Conservation (phyloP, 139 green algal species). For the Chlamydomonas asymmetrica region DNA sequence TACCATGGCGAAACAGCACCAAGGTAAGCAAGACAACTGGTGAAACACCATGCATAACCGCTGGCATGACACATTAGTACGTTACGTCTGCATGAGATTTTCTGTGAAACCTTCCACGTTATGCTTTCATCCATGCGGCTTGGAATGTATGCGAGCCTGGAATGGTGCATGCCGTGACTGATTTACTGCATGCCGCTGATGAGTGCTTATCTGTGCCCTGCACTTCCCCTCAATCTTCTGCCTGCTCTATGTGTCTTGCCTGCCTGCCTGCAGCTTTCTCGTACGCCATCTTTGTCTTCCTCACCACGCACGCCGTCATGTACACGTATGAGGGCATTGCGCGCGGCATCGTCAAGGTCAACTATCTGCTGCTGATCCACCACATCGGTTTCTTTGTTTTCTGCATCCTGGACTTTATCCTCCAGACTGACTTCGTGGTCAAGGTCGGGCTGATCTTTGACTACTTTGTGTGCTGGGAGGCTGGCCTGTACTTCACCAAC, state of each 20-base stretch:
- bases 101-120: no score
- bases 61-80: no score
- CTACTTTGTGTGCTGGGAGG: conserved; percentile 13
- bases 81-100: no score
- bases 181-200: no score
- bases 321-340: conserved; percentile 14
- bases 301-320: conserved; percentile 15
- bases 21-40: not conserved
- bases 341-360: conserved; percentile 13
- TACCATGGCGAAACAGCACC: not conserved
- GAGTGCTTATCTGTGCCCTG: not conserved
- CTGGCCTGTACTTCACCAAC: conserved; percentile 9
- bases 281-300: conserved; percentile 9
- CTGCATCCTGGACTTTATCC: conserved; percentile 1
- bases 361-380: conserved; percentile 16
- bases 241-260: no score
- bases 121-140: no score
- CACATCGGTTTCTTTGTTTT: conserved; percentile 7
- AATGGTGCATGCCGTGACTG: no score
- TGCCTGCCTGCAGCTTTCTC: conserved; percentile 15
- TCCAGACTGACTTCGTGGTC: conserved; percentile 10
- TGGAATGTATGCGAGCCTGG: no score
- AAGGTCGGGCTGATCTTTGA: conserved; percentile 13
- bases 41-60: not conserved
- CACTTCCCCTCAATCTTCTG: not conserved